A percentile compares a stretch with the other conserved stretches of the same genome.
These are phyloP conservation scores for Kandelia obovata DNA, from an alignment of 345 rosid species.

Conservation along the genomic window DNA sequence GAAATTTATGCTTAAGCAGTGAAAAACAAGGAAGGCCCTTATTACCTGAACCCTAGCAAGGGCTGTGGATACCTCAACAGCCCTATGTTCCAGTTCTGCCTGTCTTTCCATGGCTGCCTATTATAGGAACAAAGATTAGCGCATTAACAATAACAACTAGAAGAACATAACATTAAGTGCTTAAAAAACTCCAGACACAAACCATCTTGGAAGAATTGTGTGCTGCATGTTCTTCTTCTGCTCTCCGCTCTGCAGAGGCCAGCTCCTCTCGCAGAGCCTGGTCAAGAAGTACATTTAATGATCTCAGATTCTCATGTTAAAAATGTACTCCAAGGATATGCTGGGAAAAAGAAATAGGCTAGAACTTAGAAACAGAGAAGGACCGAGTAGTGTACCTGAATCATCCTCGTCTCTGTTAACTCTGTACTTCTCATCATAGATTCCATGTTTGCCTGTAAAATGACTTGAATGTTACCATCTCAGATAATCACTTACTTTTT, in stretches of 20 bases:
- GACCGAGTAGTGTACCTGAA: constrained; percentile 64
- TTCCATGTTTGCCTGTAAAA: constrained; percentile 78
- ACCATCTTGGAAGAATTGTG: constrained; percentile 96
- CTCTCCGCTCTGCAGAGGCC: constrained; percentile 83
- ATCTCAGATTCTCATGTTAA: constrained; percentile 13
- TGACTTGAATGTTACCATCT: constrained; percentile 1
- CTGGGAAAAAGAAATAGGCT: not conserved
- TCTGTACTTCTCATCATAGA: constrained; percentile 97
- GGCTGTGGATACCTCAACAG: constrained; percentile 86
- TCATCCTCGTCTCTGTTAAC: constrained; percentile 95
- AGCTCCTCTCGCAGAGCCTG: constrained; percentile 98
- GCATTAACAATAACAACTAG: constrained; percentile 6
- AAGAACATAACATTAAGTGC: constrained; percentile 11
- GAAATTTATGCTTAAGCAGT: no score
- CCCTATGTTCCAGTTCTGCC: constrained; percentile 87
- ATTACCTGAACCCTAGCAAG: constrained; percentile 92
- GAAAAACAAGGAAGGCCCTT: constrained; percentile 9
- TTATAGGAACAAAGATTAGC: constrained; percentile 18
- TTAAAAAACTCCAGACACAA: constrained; percentile 14
- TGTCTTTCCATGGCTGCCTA: constrained; percentile 99
- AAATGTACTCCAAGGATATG: constrained; percentile 8
- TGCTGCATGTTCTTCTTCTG: constrained; percentile 89
- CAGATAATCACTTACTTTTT: not conserved
- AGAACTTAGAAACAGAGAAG: constrained; percentile 5
- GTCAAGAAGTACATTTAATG: constrained; percentile 21